phyloP scores from a whole-genome alignment of 192 early-diverging fungal genomes.

The Linnemannia exigua region DNA sequence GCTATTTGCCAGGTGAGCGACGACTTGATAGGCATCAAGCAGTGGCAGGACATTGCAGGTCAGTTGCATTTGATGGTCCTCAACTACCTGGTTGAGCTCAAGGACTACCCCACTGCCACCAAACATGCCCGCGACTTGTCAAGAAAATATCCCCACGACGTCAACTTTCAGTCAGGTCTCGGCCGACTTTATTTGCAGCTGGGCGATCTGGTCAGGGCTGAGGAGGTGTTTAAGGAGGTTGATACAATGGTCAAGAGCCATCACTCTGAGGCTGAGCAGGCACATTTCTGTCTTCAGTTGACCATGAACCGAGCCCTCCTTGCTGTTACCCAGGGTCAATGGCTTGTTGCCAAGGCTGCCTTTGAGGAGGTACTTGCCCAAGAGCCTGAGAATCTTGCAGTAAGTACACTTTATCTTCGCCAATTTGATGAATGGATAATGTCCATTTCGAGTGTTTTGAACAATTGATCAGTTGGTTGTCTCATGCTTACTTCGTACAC shows the following conservation, averaged over 20 bases:
- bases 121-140: constrained; percentile 53
- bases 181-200: constrained; percentile 66
- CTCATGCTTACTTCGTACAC: neutral
- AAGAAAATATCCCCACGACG: constrained; percentile 32
- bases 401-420: constrained; percentile 10
- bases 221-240: constrained; percentile 48
- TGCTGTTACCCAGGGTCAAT: constrained; percentile 59
- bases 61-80: constrained; percentile 62
- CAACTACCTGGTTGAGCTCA: constrained; percentile 59
- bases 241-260: constrained; percentile 36
- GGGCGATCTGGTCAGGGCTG: constrained; percentile 57
- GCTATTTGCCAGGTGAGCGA: constrained; percentile 27
- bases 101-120: constrained; percentile 58
- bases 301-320: constrained; percentile 60
- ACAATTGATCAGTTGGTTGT: neutral
- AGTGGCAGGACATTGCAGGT: constrained; percentile 57
- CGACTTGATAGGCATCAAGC: constrained; percentile 23
- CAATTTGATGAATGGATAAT: neutral
- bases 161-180: constrained; percentile 59
- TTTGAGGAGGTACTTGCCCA: constrained; percentile 56
- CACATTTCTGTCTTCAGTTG: constrained; percentile 40
- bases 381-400: constrained; percentile 63
- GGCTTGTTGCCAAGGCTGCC: constrained; percentile 53
- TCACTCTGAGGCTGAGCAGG: neutral
- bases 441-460: neutral